Evolutionary conservation across 2,329 filamentous ascomycete genomes (phyloP), one percentile per base, ranked within the genome.

Genomic region (Hortaea werneckii): DNA sequence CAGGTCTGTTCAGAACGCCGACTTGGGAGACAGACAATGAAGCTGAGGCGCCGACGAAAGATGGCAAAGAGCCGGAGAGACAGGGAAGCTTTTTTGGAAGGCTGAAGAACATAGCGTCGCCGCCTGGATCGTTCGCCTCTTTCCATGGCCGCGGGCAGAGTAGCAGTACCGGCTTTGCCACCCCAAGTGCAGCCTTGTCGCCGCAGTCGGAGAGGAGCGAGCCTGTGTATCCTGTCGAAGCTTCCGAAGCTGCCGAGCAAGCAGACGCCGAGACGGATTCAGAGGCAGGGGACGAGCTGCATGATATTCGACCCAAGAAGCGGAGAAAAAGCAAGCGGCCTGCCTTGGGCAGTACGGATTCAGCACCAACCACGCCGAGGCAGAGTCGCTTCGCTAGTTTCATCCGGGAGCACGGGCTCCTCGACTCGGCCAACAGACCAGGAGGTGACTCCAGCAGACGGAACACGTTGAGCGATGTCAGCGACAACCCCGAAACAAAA

Each of bases 261-360:
- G 87, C 92, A 61, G 94, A 87, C 39, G 85, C 82, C 0, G 87
- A 88, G 43, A 89, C 95, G 50, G 67, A 65, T 9, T 61, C 63
- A 5, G 63, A 61, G 7, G 64, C 67, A 40, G 56, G 55, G 60
- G 75, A 74, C n/a, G 68, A 68, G 12, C 58, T 66, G n/a, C 61
- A 67, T 10, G 69, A 71, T 43, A 58, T 65, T 1, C 77, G 75
- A 50, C 72, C 71, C 29, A 85, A 77, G 65, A 81, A 76, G 64
- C 82, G 80, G 64, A 77, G 79, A 52, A 79, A 78, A 60, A 80
- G 74, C 55, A 74, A 76, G 50, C 71, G 80, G 54, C 77, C 61
- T 72, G 75, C 68, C 65, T 74, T 65, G 57, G 73, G 59, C 65
- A 80, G 61, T 50, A 73, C 64, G 49, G 73, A 79, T 49, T 83